Evolutionary conservation across 2,329 filamentous ascomycete species (phyloP).

Genomic region (Exophiala aquamarina): DNA sequence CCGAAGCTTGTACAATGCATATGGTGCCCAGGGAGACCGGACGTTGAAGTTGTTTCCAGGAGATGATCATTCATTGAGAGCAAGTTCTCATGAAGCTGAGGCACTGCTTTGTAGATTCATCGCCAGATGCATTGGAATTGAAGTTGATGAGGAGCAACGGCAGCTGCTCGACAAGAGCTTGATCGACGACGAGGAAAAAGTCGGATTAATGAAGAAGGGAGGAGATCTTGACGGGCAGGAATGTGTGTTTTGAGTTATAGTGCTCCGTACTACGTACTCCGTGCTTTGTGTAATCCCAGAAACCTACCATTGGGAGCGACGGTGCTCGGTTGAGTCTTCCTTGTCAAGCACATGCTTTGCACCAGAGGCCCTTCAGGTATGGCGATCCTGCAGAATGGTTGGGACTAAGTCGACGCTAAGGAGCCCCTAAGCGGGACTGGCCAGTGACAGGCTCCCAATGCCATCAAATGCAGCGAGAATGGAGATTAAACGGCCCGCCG

Average conservation of each 20-base stretch:
- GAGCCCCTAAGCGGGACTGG: no score
- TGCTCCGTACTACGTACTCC: neutral
- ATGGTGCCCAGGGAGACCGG: slow-evolving; percentile 35
- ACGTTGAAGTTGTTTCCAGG: slow-evolving; percentile 41
- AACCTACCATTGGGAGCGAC: neutral
- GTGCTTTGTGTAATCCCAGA: no score
- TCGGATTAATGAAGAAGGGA: slow-evolving; percentile 35
- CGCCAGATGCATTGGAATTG: slow-evolving; percentile 28
- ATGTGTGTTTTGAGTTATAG: slow-evolving; percentile 16
- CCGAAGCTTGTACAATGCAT: slow-evolving; percentile 37
- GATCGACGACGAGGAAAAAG: slow-evolving; percentile 27
- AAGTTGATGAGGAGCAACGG: slow-evolving; percentile 14
- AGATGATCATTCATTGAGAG: slow-evolving; percentile 44
- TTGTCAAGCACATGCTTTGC: neutral
- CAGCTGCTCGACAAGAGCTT: slow-evolving; percentile 23
- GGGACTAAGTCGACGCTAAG: no score
- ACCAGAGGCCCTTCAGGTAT: neutral
- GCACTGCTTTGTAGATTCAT: slow-evolving; percentile 42
- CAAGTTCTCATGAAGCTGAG: slow-evolving; percentile 39
- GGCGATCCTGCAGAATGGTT: no score
- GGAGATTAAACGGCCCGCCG: slow-evolving; percentile 3
- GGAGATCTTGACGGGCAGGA: slow-evolving; percentile 39
- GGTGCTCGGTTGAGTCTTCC: neutral
- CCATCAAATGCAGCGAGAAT: neutral
- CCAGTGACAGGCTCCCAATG: no score